Base-by-base conservation (phyloP, 139 green algal species). In the Nannochloris sp. region DNA sequence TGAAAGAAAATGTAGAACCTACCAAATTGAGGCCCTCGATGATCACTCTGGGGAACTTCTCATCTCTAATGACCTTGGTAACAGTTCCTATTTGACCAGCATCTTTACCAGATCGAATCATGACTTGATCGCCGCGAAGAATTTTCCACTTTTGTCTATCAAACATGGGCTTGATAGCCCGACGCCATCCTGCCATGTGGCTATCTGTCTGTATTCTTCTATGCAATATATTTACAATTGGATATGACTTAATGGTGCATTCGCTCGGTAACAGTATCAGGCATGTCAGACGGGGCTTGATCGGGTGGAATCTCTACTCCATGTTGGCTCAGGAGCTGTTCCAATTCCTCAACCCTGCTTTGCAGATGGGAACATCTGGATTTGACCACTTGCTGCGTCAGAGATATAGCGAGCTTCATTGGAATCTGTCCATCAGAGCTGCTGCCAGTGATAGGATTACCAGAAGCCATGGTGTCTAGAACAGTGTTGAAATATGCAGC, bases 1-100 rank as follows among this genome's bases (percentile, higher is more conserved):
- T 48, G 12, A 66, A 20, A 53, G 43, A 57, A 66, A 66, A 26
- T 16, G 14, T 66, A 51, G 14, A 51, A 6, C 81, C 33, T 67
- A 91, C 85, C 81, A 92, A 60, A 59, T 92, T 90, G 3, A 75
- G 63, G 29, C 85, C 85, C 45, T 89, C 79, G 6, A 92, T 76
- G n/a, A 88, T 53, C 16, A 92, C 79, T 0, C 56, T 56, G 3
- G 79, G 79, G 11, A 75, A 80, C 40, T 78, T 70, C 1, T 57
- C 12, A 63, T 84, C 73, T 25, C 79, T 75, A 3, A 82, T 72
- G 25, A 86, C 79, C 37, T 74, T 77, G 48, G 60, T 58, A 10
- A 92, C 74, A 1, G 62, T 80, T 17, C 85, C 85, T 17, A 68
- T 76, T 62, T 84, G 66, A 2, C 85, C 85, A 26, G 71, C 71